Conservation (phyloP, 345 rosid species). For the Dovyalis caffra region DNA sequence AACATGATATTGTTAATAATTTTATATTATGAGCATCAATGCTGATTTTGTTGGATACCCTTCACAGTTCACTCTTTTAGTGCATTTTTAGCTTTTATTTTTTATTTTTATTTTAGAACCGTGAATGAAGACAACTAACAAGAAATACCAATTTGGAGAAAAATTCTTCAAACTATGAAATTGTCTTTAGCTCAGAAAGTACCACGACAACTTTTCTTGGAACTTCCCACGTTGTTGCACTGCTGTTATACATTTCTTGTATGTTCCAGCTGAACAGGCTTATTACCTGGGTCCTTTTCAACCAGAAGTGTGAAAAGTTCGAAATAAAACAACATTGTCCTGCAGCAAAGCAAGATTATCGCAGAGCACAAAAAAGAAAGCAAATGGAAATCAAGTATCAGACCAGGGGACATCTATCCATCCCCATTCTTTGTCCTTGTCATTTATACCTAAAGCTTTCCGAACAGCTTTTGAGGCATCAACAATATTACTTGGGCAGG, state of each 20-base stretch:
- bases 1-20: neutral
- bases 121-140: too few relatives aligned
- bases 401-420: constrained; percentile 16
- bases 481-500: constrained; percentile 13
- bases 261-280: neutral
- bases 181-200: neutral
- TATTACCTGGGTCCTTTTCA: neutral
- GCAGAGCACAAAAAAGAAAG: neutral
- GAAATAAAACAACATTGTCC: neutral
- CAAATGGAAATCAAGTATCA: constrained; percentile 6
- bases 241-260: neutral
- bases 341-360: neutral
- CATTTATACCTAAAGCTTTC: constrained; percentile 13
- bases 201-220: neutral
- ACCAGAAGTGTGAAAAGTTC: neutral
- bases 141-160: too few relatives aligned
- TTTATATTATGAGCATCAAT: neutral
- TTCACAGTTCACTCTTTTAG: neutral
- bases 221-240: neutral
- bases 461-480: constrained; percentile 18
- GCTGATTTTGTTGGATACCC: neutral
- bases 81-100: too few relatives aligned
- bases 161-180: neutral
- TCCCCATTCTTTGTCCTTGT: neutral
- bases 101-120: too few relatives aligned